phyloP scores from a whole-genome alignment of 176 grass and related monocot species.

The Poa pratensis region DNA sequence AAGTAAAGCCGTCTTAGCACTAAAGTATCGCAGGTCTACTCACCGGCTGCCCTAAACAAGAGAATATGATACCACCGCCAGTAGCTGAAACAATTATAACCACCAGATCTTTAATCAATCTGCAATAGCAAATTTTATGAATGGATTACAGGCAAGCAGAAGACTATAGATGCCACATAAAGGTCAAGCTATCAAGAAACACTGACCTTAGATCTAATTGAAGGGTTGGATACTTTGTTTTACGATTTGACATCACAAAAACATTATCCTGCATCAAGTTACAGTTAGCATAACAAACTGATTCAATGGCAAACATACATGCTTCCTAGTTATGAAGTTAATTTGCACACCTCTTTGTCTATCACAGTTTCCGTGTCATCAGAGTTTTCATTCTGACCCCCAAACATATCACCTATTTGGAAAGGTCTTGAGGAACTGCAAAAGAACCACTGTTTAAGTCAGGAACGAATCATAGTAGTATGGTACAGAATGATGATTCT shows the following conservation, averaged over 20 bases:
- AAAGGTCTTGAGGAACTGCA: constrained; percentile 87
- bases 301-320: not conserved
- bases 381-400: constrained; percentile 79
- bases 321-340: not conserved
- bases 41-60: constrained; percentile 88
- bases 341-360: constrained; percentile 81
- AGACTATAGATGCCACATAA: constrained; percentile 39
- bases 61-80: constrained; percentile 88
- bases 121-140: constrained; percentile 51
- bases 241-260: constrained; percentile 99
- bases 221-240: constrained; percentile 96
- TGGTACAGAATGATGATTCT: constrained; percentile 15
- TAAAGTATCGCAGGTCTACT: constrained; percentile 49
- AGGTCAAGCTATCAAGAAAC: constrained; percentile 33
- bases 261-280: constrained; percentile 84
- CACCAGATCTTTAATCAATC: constrained; percentile 98
- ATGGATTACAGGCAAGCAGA: not conserved
- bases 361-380: constrained; percentile 96
- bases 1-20: constrained; percentile 7
- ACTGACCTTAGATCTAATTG: constrained; percentile 87
- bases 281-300: constrained; percentile 29
- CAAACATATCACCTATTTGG: constrained; percentile 97
- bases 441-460: constrained; percentile 22
- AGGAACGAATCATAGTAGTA: constrained; percentile 27
- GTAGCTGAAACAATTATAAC: constrained; percentile 97